These are phyloP conservation scores for Entophlyctis luteolus DNA, from an alignment of 192 early-diverging fungal genomes.

Conservation along the genomic window DNA sequence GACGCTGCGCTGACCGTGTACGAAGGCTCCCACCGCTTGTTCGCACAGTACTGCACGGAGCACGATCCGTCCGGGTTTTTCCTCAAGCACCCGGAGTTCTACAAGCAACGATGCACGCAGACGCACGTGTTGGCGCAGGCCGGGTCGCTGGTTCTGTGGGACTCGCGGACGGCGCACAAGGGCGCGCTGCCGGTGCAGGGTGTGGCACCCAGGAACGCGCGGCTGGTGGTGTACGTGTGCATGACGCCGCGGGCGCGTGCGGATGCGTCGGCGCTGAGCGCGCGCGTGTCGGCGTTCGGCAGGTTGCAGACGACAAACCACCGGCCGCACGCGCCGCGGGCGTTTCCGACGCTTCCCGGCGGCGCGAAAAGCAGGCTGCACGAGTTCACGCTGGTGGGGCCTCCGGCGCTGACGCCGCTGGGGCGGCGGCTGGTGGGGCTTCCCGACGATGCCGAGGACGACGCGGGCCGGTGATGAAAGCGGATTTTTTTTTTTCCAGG, in stretches of 20 bases:
- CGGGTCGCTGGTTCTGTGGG: conserved; percentile 17
- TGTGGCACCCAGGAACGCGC: neutral
- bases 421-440: neutral
- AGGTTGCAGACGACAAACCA: conserved; percentile 14
- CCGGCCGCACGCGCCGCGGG: conserved; percentile 10
- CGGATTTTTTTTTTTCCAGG: too few species aligned
- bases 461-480: too few species aligned
- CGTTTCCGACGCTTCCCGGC: neutral
- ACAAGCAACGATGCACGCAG: neutral
- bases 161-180: conserved; percentile 18
- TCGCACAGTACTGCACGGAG: neutral
- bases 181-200: neutral
- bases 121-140: neutral
- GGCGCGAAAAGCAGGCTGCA: neutral
- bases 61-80: conserved; percentile 3
- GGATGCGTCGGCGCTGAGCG: neutral
- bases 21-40: conserved; percentile 13
- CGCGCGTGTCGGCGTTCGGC: conserved; percentile 1
- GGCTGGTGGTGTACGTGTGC: conserved; percentile 25
- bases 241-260: conserved; percentile 19
- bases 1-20: conserved; percentile 6
- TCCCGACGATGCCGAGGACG: neutral
- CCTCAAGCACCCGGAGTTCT: conserved; percentile 3
- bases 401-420: neutral
- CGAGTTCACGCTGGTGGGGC: neutral